A percentile compares a stretch with the other conserved stretches of the same genome.
phyloP scores from a whole-genome alignment of 139 green algal species.

The Chlorella sp. region DNA sequence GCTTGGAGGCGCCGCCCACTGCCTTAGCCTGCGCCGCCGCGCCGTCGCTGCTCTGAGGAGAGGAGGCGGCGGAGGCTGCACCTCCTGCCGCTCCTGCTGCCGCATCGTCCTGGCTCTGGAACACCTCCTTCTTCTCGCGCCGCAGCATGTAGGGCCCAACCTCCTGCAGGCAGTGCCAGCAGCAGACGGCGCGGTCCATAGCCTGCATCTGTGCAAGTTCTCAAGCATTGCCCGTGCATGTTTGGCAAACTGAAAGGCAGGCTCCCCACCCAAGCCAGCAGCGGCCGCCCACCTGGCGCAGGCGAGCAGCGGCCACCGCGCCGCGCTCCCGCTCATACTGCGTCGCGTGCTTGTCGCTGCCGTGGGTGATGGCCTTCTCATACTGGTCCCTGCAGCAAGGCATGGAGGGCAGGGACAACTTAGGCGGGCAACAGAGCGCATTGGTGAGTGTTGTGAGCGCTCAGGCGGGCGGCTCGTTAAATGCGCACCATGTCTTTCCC shows the following conservation, averaged over 20 bases:
- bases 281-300: conserved; percentile 52
- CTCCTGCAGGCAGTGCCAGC: neutral
- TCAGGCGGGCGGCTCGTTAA: no score
- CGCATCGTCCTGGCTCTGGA: conserved; percentile 35
- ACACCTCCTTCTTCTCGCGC: conserved; percentile 89
- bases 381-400: conserved; percentile 27
- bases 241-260: no score
- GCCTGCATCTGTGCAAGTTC: no score
- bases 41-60: neutral
- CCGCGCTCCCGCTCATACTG: conserved; percentile 65
- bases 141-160: conserved; percentile 89
- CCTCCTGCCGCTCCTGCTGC: neutral
- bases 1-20: neutral
- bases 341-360: conserved; percentile 68
- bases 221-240: no score
- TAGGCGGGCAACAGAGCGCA: no score
- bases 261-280: no score
- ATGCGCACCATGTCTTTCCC: no score
- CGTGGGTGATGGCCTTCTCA: conserved; percentile 65
- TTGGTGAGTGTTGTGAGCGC: no score
- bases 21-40: neutral
- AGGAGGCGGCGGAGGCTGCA: neutral
- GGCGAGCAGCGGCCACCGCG: conserved; percentile 60
- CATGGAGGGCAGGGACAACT: neutral
- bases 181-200: neutral